Evolutionary conservation across 2,329 filamentous ascomycete genomes (phyloP), one percentile per base, ranked within the genome.

Genomic region (Curvularia spicifera): DNA sequence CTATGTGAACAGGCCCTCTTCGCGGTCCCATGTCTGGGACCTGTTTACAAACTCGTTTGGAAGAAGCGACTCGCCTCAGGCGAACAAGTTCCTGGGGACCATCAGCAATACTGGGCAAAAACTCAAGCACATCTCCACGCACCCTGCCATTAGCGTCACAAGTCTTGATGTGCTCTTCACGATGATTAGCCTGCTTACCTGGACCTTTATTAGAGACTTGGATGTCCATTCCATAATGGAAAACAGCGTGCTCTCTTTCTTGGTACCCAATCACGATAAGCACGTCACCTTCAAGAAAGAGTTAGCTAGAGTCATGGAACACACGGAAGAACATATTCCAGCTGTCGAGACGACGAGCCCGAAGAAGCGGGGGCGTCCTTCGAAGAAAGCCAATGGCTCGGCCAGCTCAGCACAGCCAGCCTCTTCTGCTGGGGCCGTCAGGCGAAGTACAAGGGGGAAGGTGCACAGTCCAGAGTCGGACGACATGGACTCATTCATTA

Each of bases 101-200:
- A 52, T 75, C 26, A 65, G 63, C 31, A 64, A 53, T 15, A 63
- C 70, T 4, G 65, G 61, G 1, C 46, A 81, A 78, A 68, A 73
- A 84, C 12, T 77, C 83, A 26, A 81, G 79, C 40, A 81, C 1
- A 78, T 85, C 50, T 79, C 78, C 57, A 83, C 84, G 51, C 85
- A 89, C 67, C 86, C 86, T 0, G 83, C 82, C 22, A 82, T 89
- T 29, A 82, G 82, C 20, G 82, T 81, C 18, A 83, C 83, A 0
- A 84, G 82, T 5, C 83, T 82, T 73, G 87, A 89, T 71, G 85
- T 86, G 1, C 69, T 89, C 13, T 76, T 87, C 35, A 85, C 82
- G 22, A 78, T 79, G 1, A 57, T 85, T 13, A 83, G 81, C 55
- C 71, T 87, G n/a, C 81, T 84, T 1, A 56, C 83, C 1, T 88